Evolutionary conservation across 352 stramenopile genomes (phyloP).

Genomic region (Phytophthora multivora): DNA sequence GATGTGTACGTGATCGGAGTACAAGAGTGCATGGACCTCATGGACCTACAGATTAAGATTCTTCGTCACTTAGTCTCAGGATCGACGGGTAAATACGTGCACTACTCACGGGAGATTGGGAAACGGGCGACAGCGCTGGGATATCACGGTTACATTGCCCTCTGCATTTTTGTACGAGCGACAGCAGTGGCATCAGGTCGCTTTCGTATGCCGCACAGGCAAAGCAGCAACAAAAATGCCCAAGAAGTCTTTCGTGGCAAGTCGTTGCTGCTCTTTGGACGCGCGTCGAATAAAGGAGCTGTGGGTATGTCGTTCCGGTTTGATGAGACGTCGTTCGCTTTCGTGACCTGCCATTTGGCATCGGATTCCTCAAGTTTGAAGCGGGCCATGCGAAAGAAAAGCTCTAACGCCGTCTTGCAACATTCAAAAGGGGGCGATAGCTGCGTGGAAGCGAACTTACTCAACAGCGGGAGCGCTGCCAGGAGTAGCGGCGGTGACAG

Average conservation of each 20-base stretch:
- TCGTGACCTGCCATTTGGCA: conserved; percentile 88
- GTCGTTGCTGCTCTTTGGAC: conserved; percentile 76
- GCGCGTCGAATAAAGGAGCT: conserved; percentile 89
- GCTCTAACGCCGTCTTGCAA: conserved; percentile 18
- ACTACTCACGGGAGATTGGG: conserved; percentile 85
- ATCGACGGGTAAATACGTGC: conserved; percentile 65
- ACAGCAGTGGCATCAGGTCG: conserved; percentile 61
- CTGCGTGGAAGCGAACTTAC: conserved; percentile 4
- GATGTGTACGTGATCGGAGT: conserved; percentile 92
- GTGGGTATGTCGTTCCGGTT: conserved; percentile 90
- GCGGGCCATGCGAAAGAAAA: conserved; percentile 36
- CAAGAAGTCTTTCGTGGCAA: conserved; percentile 82
- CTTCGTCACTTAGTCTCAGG: conserved; percentile 57
- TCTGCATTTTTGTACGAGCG: conserved; percentile 82
- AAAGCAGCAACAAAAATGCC: conserved; percentile 59
- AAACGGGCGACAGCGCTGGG: conserved; percentile 76
- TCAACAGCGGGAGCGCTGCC: conserved; percentile 15
- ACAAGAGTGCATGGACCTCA: conserved; percentile 90
- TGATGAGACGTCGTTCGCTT: conserved; percentile 87
- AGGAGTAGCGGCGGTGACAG: conserved; percentile 28
- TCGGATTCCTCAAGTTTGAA: conserved; percentile 79
- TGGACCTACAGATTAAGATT: conserved; percentile 71
- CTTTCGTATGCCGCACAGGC: conserved; percentile 69
- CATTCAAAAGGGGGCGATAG: conserved; percentile 20
- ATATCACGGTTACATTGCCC: conserved; percentile 89